Base-by-base conservation (phyloP, 2,329 filamentous ascomycete genomes). In the Tolypocladium endophyticum region DNA sequence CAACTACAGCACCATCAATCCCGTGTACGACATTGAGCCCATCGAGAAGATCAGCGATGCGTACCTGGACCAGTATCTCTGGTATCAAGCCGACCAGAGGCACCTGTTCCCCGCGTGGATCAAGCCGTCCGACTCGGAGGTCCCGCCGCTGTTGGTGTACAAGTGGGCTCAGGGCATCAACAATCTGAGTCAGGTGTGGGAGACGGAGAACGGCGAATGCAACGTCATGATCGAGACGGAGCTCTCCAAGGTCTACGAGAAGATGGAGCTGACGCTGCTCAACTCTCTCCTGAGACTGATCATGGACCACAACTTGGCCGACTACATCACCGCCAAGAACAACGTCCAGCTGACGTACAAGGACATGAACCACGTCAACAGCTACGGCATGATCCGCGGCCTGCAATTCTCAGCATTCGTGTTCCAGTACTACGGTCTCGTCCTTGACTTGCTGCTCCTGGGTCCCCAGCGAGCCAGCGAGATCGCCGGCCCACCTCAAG, bases 81-180 rank as follows among this genome's bases (percentile, higher is more conserved):
- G 95, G 94, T 99, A 99, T 71, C 94, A 99, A 74, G 94, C 95
- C 50, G 94, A 99, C 69, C 93, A 97, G 74, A 87, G 94, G 58
- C 92, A 97, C 72, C 81, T 99, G 53, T 99, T 99, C 81, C 94
- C 94, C 2, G 89, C 91, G 23, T 99, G 94, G 94, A 97, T 99
- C 77, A 99, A 99, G 79, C 94, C 94, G 9, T 97, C 94, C 0
- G 94, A 99, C 71, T 96, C 93, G 0, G 95, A 99, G 73, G 94
- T 99, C 0, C 94, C 95, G 2, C 94, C 94, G 33, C 79, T 99
- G 20, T 77, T 99, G 61, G 90, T 90, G 0, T 99, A 99, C 81
- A 99, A 99, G 75, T 99, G 95, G 95, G 92, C 94, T 1, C 95
- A 99, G 72, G 94, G 94, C 57, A 97, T 99, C 80, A 99, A 99